phyloP scores from a whole-genome alignment of 2,329 filamentous ascomycete species.

The Aplosporella prunicola region DNA sequence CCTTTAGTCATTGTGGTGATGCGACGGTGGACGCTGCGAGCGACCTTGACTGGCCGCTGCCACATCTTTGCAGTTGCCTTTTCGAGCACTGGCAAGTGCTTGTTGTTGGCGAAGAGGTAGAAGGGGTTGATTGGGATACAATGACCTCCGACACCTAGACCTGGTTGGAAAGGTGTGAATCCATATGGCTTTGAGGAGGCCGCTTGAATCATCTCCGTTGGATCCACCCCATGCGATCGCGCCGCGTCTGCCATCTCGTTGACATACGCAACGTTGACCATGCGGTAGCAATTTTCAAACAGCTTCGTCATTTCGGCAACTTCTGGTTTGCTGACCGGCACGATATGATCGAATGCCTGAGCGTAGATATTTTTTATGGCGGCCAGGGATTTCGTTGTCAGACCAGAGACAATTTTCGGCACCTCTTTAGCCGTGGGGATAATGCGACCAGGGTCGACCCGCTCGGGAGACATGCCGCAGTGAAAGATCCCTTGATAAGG shows the following conservation, averaged over 20 bases:
- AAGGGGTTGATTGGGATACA: constrained; percentile 49
- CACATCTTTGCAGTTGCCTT: constrained; percentile 35
- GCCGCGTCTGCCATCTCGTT: constrained; percentile 51
- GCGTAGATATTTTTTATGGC: constrained; percentile 39
- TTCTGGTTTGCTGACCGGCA: constrained; percentile 44
- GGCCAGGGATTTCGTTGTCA: constrained; percentile 38
- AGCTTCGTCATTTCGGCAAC: constrained; percentile 51
- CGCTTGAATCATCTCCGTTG: constrained; percentile 42
- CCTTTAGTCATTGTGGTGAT: neutral
- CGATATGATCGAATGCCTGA: constrained; percentile 38
- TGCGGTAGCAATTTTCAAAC: constrained; percentile 50
- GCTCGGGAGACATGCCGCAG: constrained; percentile 13
- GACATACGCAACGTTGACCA: constrained; percentile 46
- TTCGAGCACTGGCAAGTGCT: constrained; percentile 38
- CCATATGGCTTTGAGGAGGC: constrained; percentile 43
- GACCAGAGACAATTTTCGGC: constrained; percentile 46
- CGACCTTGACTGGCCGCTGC: constrained; percentile 28
- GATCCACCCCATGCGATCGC: constrained; percentile 36
- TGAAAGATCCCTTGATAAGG: constrained; percentile 1
- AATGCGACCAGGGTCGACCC: constrained; percentile 43
- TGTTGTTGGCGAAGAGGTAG: constrained; percentile 42
- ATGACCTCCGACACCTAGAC: constrained; percentile 46
- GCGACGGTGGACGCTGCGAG: constrained; percentile 14
- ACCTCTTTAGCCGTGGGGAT: constrained; percentile 32
- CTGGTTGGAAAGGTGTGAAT: constrained; percentile 40